phyloP scores from a whole-genome alignment of 129 eudicot genomes.

The Tagetes erecta region DNA sequence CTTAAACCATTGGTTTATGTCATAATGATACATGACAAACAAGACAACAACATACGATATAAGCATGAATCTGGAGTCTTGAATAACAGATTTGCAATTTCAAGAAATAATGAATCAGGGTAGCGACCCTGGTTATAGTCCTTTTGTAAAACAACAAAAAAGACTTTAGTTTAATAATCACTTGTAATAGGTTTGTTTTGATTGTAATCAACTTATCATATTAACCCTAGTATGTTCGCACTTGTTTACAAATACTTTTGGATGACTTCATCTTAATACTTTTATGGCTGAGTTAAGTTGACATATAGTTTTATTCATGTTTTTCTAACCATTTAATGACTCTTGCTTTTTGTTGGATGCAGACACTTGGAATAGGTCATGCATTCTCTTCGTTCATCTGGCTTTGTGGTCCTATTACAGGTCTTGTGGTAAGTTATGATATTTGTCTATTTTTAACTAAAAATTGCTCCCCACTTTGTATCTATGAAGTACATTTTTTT shows the following conservation, averaged over 20 bases:
- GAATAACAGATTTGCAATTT: too few relatives aligned
- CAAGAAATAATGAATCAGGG: too few relatives aligned
- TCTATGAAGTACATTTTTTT: not conserved
- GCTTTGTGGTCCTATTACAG: slow-evolving; percentile 98
- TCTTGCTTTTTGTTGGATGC: not conserved
- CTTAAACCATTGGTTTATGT: too few relatives aligned
- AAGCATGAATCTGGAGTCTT: too few relatives aligned
- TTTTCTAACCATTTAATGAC: not conserved
- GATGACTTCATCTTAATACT: not conserved
- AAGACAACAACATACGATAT: too few relatives aligned
- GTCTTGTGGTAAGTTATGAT: slow-evolving; percentile 80
- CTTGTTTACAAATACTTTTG: not conserved
- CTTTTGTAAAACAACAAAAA: too few relatives aligned
- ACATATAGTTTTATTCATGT: not conserved
- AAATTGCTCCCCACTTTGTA: too few relatives aligned
- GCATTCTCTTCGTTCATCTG: slow-evolving; percentile 89
- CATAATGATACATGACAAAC: too few relatives aligned
- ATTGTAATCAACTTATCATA: not conserved
- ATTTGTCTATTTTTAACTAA: not conserved
- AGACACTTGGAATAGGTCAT: not conserved
- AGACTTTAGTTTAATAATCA: too few relatives aligned
- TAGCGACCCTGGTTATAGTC: too few relatives aligned
- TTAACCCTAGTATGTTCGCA: not conserved
- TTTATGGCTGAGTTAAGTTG: not conserved
- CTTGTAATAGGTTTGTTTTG: not conserved